These are phyloP conservation scores for Scutellaria baicalensis DNA, from an alignment of 257 asterid species.

Conservation along the genomic window DNA sequence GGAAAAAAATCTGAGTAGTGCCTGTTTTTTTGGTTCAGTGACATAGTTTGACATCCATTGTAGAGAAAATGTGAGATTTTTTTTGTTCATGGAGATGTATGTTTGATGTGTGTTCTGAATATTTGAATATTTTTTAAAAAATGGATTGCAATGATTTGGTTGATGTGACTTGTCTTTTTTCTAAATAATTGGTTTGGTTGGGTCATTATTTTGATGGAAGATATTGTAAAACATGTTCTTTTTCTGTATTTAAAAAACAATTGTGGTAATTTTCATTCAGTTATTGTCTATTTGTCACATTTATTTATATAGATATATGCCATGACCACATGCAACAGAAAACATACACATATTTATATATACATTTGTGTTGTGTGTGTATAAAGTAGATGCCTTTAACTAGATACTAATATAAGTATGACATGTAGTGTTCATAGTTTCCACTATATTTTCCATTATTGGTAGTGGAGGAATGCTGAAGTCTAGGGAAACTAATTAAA, in stretches of 20 bases:
- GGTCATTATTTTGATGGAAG: background rate
- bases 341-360: background rate
- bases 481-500: background rate
- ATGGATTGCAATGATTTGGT: background rate
- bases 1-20: background rate
- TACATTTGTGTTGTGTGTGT: too few relatives aligned
- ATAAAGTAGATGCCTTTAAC: background rate
- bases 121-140: background rate
- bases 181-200: background rate
- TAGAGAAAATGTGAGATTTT: background rate
- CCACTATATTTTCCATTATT: background rate
- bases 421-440: background rate
- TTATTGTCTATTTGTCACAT: too few relatives aligned
- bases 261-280: too few relatives aligned
- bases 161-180: background rate
- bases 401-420: background rate
- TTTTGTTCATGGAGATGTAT: background rate
- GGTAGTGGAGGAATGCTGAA: background rate
- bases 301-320: too few relatives aligned
- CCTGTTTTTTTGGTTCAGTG: background rate
- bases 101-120: background rate
- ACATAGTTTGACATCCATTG: background rate
- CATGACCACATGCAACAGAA: too few relatives aligned
- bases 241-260: background rate
- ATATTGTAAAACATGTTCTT: too few relatives aligned